Base-by-base conservation (phyloP, 2,329 filamentous ascomycete species). In the Epicoccum nigrum region DNA sequence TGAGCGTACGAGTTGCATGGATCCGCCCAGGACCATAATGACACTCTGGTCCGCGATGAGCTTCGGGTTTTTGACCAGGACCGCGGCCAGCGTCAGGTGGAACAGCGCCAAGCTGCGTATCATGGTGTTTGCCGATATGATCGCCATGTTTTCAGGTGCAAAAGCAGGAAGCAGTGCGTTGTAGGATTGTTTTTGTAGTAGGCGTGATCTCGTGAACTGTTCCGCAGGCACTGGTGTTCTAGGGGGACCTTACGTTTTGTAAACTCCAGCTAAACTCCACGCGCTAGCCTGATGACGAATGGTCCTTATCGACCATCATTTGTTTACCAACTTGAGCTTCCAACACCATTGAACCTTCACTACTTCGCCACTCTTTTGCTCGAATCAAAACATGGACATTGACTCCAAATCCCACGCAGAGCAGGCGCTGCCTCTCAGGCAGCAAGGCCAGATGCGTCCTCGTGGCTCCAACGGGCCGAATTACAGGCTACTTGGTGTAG, bases 31-130 rank as follows among this genome's bases (percentile, higher is more conserved):
- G 23, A 96, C 82, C 62, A 85, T 90, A 39, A 96, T 89, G 17
- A 96, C 73, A 44, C 87, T 86, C 66, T 95, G 90, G 68, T 93
- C 87, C 40, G 89, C 85, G 64, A 97, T 81, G 34, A 83, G 80
- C 55, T 78, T 76, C 5, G 92, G 92, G 51, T 82, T 86, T 33
- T 84, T 87, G 64, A 95, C 81, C 76, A 97, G 88, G 78, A 94
- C 90, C 75, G 87, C 92, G 64, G 87, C 91, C 40, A 94, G 79
- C 5, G 89, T 90, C 59, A 96, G 75, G 76, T 96, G 90, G 78
- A 94, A 91, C 70, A 96, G 83, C 62, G 88, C 89, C 62, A 96
- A 78, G 44, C 86, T 87, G 63, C 89, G 88, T 64, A 97, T 87
- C 72, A 96, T 87, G 7, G 87, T 90, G 68, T 83, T 88, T 54